Evolutionary conservation across 2,329 filamentous ascomycete genomes (phyloP).

Genomic region (Fusarium chlamydosporum): DNA sequence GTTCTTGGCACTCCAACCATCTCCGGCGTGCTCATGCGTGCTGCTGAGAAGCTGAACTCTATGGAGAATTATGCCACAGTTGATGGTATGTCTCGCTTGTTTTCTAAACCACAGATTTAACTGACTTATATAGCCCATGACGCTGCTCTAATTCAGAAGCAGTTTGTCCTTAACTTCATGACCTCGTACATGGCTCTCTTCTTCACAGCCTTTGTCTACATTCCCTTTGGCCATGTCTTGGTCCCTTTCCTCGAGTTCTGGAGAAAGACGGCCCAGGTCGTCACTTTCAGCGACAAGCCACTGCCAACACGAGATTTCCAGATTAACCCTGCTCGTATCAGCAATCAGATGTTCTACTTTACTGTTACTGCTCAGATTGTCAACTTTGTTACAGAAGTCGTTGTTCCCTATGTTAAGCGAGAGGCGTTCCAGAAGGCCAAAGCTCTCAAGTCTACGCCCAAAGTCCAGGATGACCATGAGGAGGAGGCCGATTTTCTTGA

Average conservation of each 20-base stretch:
- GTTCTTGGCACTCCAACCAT: constrained; percentile 85
- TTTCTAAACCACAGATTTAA: constrained; percentile 9
- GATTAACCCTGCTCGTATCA: constrained; percentile 86
- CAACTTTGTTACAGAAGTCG: constrained; percentile 84
- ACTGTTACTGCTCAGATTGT: constrained; percentile 95
- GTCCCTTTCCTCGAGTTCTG: constrained; percentile 90
- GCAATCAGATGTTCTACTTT: constrained; percentile 94
- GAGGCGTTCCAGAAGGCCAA: constrained; percentile 84
- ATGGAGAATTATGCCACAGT: constrained; percentile 94
- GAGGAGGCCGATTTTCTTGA: constrained; percentile 86
- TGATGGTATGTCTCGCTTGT: constrained; percentile 64
- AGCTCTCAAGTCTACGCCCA: constrained; percentile 74
- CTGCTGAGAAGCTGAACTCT: constrained; percentile 83
- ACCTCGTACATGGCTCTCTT: constrained; percentile 94
- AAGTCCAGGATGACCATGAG: constrained; percentile 70
- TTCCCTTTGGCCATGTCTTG: constrained; percentile 87
- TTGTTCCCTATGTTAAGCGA: constrained; percentile 88
- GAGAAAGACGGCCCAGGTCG: constrained; percentile 77
- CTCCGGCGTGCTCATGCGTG: constrained; percentile 78
- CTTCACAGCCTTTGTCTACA: constrained; percentile 93
- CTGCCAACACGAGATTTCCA: constrained; percentile 76
- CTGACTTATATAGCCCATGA: constrained; percentile 72
- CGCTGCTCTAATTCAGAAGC: constrained; percentile 88
- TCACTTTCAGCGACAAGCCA: constrained; percentile 82
- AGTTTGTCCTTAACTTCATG: constrained; percentile 97